A percentile compares a stretch with the other conserved stretches of the same genome.
Evolutionary conservation across 1,139 yeast species (phyloP).

Genomic region (Geotrichum citri-aurantii): DNA sequence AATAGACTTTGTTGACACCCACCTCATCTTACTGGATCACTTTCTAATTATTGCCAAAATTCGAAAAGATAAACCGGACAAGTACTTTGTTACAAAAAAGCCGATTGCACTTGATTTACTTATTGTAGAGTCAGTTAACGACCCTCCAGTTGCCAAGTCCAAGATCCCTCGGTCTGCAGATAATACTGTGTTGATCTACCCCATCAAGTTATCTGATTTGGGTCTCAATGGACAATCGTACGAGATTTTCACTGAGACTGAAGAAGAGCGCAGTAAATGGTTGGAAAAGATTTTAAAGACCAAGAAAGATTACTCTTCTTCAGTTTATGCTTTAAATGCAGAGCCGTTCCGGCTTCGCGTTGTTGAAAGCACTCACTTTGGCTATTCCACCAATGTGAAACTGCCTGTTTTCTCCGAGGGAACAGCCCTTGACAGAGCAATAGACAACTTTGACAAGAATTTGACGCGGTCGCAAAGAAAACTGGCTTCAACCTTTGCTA

Average conservation of each 20-base stretch:
- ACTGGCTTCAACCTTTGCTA: conserved; percentile 21
- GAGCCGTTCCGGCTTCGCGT: conserved; percentile 54
- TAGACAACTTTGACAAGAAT: conserved; percentile 28
- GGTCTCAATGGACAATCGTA: conserved; percentile 44
- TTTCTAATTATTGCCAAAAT: conserved; percentile 61
- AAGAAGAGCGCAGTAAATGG: conserved; percentile 44
- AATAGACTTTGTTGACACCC: conserved; percentile 43
- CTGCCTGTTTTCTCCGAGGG: conserved; percentile 58
- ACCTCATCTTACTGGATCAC: conserved; percentile 65
- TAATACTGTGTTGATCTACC: conserved; percentile 35
- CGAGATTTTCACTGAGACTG: conserved; percentile 52
- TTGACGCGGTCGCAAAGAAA: neutral
- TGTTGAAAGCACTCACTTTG: conserved; percentile 58
- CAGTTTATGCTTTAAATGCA: conserved; percentile 39
- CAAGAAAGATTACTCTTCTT: conserved; percentile 46
- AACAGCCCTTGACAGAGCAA: conserved; percentile 55
- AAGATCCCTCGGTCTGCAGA: conserved; percentile 22
- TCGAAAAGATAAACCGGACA: conserved; percentile 31
- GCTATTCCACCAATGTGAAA: conserved; percentile 54
- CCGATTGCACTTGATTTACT: conserved; percentile 41
- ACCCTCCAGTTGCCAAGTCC: conserved; percentile 34
- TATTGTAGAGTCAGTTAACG: conserved; percentile 34
- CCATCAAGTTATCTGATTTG: conserved; percentile 46
- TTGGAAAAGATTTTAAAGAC: conserved; percentile 49
- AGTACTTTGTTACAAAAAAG: conserved; percentile 19